Percentiles rank a stretch among this genome's conserved stretches.
These are phyloP conservation scores for Chlamydomonas incerta DNA, from an alignment of 139 green algal species.

Conservation along the genomic window DNA sequence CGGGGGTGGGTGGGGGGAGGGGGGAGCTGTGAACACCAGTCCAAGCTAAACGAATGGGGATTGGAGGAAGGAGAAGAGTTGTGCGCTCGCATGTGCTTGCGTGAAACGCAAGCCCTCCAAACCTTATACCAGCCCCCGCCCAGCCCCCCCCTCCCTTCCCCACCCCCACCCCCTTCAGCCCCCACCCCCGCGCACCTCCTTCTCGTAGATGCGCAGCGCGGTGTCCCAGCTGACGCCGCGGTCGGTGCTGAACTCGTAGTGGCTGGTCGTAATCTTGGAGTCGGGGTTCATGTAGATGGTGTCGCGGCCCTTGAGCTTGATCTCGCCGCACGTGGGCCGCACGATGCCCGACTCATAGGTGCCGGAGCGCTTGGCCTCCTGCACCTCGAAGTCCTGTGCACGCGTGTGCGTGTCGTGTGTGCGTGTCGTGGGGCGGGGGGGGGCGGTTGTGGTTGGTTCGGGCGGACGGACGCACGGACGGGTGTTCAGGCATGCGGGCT, in stretches of 20 bases:
- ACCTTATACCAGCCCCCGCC: not conserved
- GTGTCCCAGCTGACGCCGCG: constrained; percentile 53
- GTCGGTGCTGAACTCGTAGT: constrained; percentile 55
- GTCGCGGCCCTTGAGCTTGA: constrained; percentile 50
- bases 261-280: constrained; percentile 17
- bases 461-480: too few species aligned
- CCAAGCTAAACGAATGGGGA: too few species aligned
- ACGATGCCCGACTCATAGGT: constrained; percentile 72
- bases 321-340: constrained; percentile 51
- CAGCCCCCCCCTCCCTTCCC: not conserved
- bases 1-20: too few species aligned
- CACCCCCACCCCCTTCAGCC: too few species aligned
- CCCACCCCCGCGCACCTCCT: constrained; percentile 50
- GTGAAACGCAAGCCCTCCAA: too few species aligned
- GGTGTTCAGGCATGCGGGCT: too few species aligned
- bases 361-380: constrained; percentile 60
- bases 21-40: too few species aligned
- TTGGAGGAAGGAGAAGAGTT: not conserved
- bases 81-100: too few species aligned
- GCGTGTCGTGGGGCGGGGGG: too few species aligned
- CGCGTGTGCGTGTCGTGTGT: too few species aligned
- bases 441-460: too few species aligned
- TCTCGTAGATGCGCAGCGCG: constrained; percentile 47
- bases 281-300: constrained; percentile 32
- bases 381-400: constrained; percentile 60